Evolutionary conservation across 306 rosid genomes (phyloP), one percentile per base, ranked within the genome.

Genomic region (Gastrolobium villosum): DNA sequence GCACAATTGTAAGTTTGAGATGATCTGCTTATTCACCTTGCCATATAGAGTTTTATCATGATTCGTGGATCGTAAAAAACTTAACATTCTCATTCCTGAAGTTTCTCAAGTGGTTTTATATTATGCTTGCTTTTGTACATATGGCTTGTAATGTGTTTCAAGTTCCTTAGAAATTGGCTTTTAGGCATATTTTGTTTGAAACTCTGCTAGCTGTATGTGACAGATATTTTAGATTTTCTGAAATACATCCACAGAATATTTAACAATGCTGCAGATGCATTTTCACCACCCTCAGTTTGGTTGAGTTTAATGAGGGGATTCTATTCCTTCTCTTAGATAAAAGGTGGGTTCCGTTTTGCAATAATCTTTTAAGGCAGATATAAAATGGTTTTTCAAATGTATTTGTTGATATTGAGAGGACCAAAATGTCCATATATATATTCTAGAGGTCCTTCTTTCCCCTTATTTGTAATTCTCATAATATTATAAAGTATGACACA

Each of bases 1-100:
- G 72, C 77, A 45, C 39, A 14, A 73, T 49, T 70, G 68, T 20
- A 28, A 4, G 50, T 34, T 15, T 37, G 69, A 74, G 10, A 79
- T n/a, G 5, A 62, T 64, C 64, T 44, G 44, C 57, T 77, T 30
- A 6, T 37, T 35, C 40, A 65, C 39, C 70, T 67, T 41, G 68
- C n/a, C 70, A 44, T 54, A 4, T 44, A 54, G 65, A 65, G 48
- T 13, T 44, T 34, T 65, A 20, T 73, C 54, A 9, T 11, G 53
- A 64, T 49, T 37, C 41, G 49, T 53, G 52, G 52, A 72, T 61
- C 14, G 0, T 61, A 32, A 72, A 79, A 20, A 15, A 26, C 8
- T 4, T 20, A 59, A 79, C 59, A 41, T 48, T 46, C 66, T 40
- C 45, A 39, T 34, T 63, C 34, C 52, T 30, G 52, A 34, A 72